phyloP scores from a whole-genome alignment of 305 asterid genomes.

The Solanum aculeatissimum region DNA sequence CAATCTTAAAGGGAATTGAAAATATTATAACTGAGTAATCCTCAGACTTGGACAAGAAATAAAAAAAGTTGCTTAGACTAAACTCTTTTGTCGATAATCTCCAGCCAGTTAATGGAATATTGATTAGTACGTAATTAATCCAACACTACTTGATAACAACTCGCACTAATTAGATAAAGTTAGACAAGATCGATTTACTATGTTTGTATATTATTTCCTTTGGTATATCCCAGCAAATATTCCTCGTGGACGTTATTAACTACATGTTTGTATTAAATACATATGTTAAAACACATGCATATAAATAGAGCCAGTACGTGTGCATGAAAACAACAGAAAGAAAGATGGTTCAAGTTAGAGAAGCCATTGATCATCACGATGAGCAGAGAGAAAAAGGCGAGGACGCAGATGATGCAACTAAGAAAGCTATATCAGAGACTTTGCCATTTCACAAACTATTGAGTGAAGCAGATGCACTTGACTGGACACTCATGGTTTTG shows the following conservation, averaged over 20 bases:
- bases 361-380: background rate
- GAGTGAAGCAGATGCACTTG: conserved; percentile 57
- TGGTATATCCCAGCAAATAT: background rate
- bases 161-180: background rate
- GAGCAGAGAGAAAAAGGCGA: background rate
- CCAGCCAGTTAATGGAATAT: background rate
- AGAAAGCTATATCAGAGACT: background rate
- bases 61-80: background rate
- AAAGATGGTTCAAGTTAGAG: background rate
- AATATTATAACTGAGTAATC: background rate
- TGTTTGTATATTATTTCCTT: background rate
- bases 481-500: conserved; percentile 62
- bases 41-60: background rate
- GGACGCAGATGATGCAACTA: background rate
- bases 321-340: background rate
- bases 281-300: background rate
- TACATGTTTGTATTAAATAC: background rate
- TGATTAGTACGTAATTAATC: background rate
- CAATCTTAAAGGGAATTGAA: background rate
- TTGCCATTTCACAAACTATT: conserved; percentile 43
- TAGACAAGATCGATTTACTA: background rate
- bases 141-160: background rate
- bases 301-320: background rate
- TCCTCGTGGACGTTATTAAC: background rate
- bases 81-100: background rate